These are phyloP conservation scores for Solanum chiquidenum DNA, from an alignment of 257 asterid genomes.

Conservation along the genomic window DNA sequence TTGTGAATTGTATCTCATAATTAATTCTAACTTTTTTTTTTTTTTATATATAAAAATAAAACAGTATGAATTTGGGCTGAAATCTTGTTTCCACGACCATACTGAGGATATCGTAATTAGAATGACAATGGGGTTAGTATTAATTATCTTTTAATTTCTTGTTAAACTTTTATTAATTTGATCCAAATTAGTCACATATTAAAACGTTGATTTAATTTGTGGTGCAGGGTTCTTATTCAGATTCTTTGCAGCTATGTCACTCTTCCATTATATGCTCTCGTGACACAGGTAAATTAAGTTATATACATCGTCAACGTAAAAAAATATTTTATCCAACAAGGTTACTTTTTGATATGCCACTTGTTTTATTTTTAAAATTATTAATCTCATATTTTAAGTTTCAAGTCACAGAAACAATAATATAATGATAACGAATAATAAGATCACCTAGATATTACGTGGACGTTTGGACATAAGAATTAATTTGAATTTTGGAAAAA, in stretches of 20 bases:
- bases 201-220: not conserved
- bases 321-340: not conserved
- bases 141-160: not conserved
- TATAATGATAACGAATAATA: not conserved
- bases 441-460: not conserved
- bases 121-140: slow-evolving; percentile 71
- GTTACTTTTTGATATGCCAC: not conserved
- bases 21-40: not conserved
- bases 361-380: not conserved
- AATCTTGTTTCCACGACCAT: slow-evolving; percentile 71
- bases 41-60: not conserved
- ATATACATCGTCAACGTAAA: not conserved
- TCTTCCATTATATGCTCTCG: slow-evolving; percentile 91
- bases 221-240: slow-evolving; percentile 56
- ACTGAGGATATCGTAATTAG: slow-evolving; percentile 72
- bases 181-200: not conserved
- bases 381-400: not conserved
- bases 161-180: not conserved
- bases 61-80: slow-evolving; percentile 73
- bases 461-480: not conserved
- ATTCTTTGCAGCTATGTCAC: slow-evolving; percentile 84
- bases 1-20: not conserved
- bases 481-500: not conserved
- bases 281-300: slow-evolving; percentile 61
- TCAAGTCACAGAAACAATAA: not conserved